Conservation (phyloP, 257 asterid species). For the Scutellaria galericulata region DNA sequence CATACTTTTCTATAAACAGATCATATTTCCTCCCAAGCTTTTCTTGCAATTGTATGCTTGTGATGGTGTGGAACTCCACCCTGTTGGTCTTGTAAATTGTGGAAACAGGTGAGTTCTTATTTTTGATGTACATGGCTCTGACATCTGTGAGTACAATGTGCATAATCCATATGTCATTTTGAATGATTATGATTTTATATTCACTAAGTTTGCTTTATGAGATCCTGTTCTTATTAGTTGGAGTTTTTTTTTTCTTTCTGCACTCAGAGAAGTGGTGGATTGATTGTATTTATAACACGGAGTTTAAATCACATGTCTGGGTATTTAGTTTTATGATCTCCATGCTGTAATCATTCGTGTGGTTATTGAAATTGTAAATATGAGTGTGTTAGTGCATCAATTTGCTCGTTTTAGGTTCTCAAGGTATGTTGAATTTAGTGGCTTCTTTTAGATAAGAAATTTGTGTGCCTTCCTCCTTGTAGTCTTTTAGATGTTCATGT, state of each 20-base stretch:
- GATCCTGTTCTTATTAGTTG: too few relatives aligned
- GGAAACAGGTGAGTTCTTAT: constrained; percentile 46
- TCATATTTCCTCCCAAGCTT: constrained; percentile 44
- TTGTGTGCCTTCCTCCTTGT: background rate
- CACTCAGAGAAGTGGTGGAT: too few relatives aligned
- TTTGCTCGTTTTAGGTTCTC: background rate
- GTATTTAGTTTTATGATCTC: constrained; percentile 7
- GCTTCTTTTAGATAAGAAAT: background rate
- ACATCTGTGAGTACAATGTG: background rate
- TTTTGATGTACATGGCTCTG: background rate
- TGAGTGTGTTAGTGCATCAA: background rate
- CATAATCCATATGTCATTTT: background rate
- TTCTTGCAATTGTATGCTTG: constrained; percentile 47
- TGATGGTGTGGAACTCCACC: constrained; percentile 41
- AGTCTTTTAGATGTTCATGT: too few relatives aligned
- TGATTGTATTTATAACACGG: background rate
- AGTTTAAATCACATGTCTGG: background rate
- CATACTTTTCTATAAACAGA: constrained; percentile 37
- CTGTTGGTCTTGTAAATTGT: constrained; percentile 54
- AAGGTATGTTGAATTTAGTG: background rate
- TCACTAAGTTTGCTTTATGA: constrained; percentile 10
- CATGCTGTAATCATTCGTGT: too few relatives aligned
- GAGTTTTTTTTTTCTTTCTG: too few relatives aligned
- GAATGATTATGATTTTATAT: background rate
- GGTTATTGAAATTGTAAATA: too few relatives aligned